phyloP scores from a whole-genome alignment of 2,329 filamentous ascomycete genomes.

The Mycosphaerella sp. region DNA sequence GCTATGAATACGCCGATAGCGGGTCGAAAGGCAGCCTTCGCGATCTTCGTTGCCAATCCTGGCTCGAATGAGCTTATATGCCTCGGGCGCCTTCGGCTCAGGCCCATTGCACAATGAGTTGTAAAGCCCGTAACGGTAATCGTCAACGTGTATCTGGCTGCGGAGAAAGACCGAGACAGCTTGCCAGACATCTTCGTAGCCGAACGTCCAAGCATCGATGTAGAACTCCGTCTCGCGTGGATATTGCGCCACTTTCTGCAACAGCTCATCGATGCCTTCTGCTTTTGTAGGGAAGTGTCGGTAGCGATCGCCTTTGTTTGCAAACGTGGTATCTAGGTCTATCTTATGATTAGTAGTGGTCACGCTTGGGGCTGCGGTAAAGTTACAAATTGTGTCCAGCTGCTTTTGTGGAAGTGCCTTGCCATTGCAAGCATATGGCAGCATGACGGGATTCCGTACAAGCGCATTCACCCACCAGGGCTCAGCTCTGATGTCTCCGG shows the following conservation, averaged over 20 bases:
- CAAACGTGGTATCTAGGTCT: constrained; percentile 79
- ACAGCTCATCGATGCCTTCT: constrained; percentile 67
- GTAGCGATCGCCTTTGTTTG: constrained; percentile 46
- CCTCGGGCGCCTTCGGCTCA: constrained; percentile 48
- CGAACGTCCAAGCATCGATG: constrained; percentile 84
- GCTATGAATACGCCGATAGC: constrained; percentile 65
- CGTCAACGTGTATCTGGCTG: constrained; percentile 72
- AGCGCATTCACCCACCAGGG: constrained; percentile 77
- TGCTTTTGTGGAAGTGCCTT: constrained; percentile 53
- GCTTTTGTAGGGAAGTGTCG: constrained; percentile 58
- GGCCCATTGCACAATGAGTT: constrained; percentile 47
- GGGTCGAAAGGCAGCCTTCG: constrained; percentile 64
- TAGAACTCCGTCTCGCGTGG: constrained; percentile 73
- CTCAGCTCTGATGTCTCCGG: constrained; percentile 81
- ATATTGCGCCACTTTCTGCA: constrained; percentile 62
- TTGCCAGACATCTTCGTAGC: constrained; percentile 89
- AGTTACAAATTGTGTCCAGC: constrained; percentile 63
- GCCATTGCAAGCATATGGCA: constrained; percentile 54
- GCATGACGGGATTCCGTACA: constrained; percentile 61
- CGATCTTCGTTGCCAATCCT: constrained; percentile 65
- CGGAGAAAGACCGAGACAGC: constrained; percentile 65
- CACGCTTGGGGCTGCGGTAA: background rate
- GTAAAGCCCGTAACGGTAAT: constrained; percentile 72
- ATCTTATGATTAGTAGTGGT: background rate
- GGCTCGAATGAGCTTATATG: constrained; percentile 65